A percentile compares a stretch with the other conserved stretches of the same genome.
phyloP scores from a whole-genome alignment of 2,329 filamentous ascomycete species.

The Xylariaceae sp. region DNA sequence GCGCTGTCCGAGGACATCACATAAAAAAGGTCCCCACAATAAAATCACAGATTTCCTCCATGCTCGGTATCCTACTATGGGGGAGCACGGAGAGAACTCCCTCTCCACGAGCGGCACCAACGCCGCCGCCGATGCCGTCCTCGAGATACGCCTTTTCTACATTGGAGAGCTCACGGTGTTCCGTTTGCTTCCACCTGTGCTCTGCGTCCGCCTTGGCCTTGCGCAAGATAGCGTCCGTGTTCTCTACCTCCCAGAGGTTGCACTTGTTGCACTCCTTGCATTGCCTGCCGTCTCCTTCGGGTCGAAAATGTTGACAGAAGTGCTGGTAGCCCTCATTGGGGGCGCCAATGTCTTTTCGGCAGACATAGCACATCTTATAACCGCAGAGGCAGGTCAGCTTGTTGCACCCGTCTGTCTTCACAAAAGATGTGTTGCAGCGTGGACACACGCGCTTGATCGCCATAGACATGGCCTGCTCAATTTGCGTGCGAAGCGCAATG shows the following conservation, averaged over 20 bases:
- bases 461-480: conserved; percentile 91
- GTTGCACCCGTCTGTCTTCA: conserved; percentile 94
- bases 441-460: conserved; percentile 96
- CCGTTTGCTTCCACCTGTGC: conserved; percentile 70
- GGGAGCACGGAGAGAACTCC: conserved; percentile 27
- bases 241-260: conserved; percentile 79
- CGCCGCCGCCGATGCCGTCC: conserved; percentile 49
- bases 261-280: conserved; percentile 83
- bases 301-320: conserved; percentile 95
- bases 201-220: conserved; percentile 75
- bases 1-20: conserved; percentile 24
- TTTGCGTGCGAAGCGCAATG: conserved; percentile 81
- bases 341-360: conserved; percentile 74
- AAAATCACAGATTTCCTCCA: conserved; percentile 41
- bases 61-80: conserved; percentile 32
- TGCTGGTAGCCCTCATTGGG: conserved; percentile 80
- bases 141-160: conserved; percentile 63
- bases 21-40: conserved; percentile 40
- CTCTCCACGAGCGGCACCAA: background rate
- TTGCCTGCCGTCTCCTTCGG: conserved; percentile 71
- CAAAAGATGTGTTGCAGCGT: conserved; percentile 86
- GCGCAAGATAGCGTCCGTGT: conserved; percentile 70
- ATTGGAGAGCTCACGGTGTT: conserved; percentile 62
- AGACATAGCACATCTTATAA: conserved; percentile 98
- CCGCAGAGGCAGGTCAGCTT: conserved; percentile 95